Percentiles rank a stretch among this genome's conserved stretches.
phyloP scores from a whole-genome alignment of 306 rosid species.

The Cicer arietinum region DNA sequence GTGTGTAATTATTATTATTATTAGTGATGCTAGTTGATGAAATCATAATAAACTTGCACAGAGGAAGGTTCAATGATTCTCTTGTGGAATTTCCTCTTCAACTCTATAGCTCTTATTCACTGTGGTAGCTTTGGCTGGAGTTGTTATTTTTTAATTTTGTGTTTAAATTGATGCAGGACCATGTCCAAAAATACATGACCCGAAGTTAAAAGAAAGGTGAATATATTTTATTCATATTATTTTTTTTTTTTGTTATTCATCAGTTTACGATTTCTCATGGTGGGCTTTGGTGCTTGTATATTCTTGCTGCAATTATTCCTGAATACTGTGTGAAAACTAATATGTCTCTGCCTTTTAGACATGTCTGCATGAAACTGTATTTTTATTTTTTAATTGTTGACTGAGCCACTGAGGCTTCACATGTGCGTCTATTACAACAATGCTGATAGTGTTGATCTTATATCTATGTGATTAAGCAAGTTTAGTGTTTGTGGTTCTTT shows the following conservation, averaged over 20 bases:
- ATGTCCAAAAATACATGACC: conserved; percentile 90
- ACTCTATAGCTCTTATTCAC: background rate
- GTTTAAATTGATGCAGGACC: conserved; percentile 63
- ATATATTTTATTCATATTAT: conserved; percentile 29
- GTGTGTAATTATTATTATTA: background rate
- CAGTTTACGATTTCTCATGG: conserved; percentile 1
- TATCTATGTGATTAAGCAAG: background rate
- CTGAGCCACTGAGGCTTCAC: conserved; percentile 5
- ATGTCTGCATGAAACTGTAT: background rate
- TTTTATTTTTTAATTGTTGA: conserved; percentile 3
- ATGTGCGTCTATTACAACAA: conserved; percentile 1
- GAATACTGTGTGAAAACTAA: conserved; percentile 16
- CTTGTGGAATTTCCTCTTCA: conserved; percentile 13
- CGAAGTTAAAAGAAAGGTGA: conserved; percentile 95
- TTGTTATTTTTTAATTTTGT: conserved; percentile 10
- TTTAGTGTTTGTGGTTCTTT: background rate
- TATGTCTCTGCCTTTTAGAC: conserved; percentile 2
- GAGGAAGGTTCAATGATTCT: background rate
- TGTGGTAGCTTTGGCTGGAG: conserved; percentile 25
- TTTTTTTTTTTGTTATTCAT: conserved; percentile 24
- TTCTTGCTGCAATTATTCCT: conserved; percentile 18
- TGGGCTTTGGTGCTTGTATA: conserved; percentile 9
- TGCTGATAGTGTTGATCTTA: background rate
- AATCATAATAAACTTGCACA: background rate
- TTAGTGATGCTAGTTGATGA: conserved; percentile 3